Percentiles rank a stretch among this genome's conserved stretches.
These are phyloP conservation scores for Marsdenia floribunda DNA, from an alignment of 257 asterid genomes.

Conservation along the genomic window DNA sequence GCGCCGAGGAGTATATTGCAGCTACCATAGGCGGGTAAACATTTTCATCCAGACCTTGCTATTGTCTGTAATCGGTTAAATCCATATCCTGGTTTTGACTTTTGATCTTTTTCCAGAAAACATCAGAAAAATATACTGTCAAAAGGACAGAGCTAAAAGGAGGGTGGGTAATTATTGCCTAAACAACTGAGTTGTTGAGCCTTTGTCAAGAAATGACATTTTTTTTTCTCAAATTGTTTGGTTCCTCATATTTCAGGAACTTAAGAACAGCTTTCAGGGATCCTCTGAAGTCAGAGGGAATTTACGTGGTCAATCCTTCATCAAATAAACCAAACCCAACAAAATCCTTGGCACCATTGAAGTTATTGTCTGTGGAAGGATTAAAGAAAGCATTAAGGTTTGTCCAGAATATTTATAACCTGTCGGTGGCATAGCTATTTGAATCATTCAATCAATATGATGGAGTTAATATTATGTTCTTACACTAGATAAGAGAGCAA, in stretches of 20 bases:
- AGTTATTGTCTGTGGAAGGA: conserved; percentile 76
- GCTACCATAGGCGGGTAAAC: conserved; percentile 59
- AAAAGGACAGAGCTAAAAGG: conserved; percentile 77
- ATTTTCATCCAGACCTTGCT: conserved; percentile 9
- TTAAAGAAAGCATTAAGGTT: conserved; percentile 82
- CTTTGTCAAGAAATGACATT: background rate
- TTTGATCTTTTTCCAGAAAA: conserved; percentile 35
- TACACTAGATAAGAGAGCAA: background rate
- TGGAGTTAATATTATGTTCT: too few relatives aligned
- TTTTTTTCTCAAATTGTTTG: conserved; percentile 9
- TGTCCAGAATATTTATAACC: conserved; percentile 7
- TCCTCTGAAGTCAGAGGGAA: conserved; percentile 69
- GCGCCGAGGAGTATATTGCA: conserved; percentile 59
- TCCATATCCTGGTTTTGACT: conserved; percentile 1
- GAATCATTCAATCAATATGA: conserved; percentile 1
- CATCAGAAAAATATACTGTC: conserved; percentile 55
- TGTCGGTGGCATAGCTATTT: background rate
- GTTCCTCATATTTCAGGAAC: conserved; percentile 48
- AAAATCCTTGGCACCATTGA: conserved; percentile 56
- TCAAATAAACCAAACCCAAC: conserved; percentile 32
- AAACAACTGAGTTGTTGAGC: background rate
- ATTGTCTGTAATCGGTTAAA: conserved; percentile 1
- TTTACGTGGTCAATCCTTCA: conserved; percentile 55
- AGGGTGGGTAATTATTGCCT: conserved; percentile 53
- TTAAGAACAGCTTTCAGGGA: conserved; percentile 65